Conservation (phyloP, 768 basidiomycete species). For the Mycena polygramma region DNA sequence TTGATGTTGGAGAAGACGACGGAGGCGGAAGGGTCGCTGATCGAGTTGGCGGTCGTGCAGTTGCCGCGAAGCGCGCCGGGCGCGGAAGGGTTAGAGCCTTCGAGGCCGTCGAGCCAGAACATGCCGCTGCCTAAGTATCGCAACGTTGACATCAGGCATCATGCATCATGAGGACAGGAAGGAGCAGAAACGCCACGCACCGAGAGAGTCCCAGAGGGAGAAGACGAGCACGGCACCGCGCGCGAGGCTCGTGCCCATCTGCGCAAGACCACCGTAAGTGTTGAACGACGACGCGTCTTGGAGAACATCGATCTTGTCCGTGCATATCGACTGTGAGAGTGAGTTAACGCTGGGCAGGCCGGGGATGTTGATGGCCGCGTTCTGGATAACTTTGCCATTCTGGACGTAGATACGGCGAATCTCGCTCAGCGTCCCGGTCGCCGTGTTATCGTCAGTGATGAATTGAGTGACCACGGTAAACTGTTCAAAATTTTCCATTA, state of each 20-base stretch:
- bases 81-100: constrained; percentile 35
- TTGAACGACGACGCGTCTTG: constrained; percentile 51
- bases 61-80: constrained; percentile 51
- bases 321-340: constrained; percentile 52
- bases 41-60: constrained; percentile 50
- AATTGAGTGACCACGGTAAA: constrained; percentile 57
- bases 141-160: too few relatives aligned
- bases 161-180: too few relatives aligned
- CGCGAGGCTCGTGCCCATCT: constrained; percentile 44
- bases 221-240: constrained; percentile 53
- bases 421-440: constrained; percentile 52
- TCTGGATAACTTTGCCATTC: constrained; percentile 56
- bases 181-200: too few relatives aligned
- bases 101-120: constrained; percentile 52
- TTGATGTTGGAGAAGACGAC: constrained; percentile 57
- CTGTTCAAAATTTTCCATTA: constrained; percentile 42
- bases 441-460: constrained; percentile 47
- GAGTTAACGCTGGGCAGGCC: constrained; percentile 48
- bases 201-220: constrained; percentile 47
- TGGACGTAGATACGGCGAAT: constrained; percentile 61
- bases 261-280: constrained; percentile 46
- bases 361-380: constrained; percentile 49
- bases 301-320: constrained; percentile 49
- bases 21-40: constrained; percentile 43
- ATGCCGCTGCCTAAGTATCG: constrained; percentile 46